Percentiles rank a stretch among this genome's conserved stretches.
Conservation (phyloP, 1,284 basidiomycete genomes). For the Ceraceosorus bombacis region DNA sequence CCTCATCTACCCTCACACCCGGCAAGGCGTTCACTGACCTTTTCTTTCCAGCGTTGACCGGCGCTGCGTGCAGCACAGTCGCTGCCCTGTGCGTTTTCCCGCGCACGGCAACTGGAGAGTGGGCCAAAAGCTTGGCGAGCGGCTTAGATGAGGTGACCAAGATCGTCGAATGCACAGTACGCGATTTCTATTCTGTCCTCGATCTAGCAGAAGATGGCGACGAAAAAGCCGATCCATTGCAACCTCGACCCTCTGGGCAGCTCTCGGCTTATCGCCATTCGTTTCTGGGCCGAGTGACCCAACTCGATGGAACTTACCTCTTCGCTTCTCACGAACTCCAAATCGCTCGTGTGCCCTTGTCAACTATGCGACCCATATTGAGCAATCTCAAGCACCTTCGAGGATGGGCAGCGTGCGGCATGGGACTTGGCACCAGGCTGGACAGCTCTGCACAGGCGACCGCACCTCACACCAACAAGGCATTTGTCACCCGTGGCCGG, state of each 20-base stretch:
- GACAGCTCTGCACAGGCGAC: neutral
- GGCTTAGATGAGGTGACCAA: conserved; percentile 13
- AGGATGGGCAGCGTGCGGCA: conserved; percentile 33
- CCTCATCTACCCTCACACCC: no score
- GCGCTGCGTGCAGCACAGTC: conserved; percentile 23
- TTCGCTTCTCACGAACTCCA: conserved; percentile 30
- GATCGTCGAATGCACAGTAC: conserved; percentile 19
- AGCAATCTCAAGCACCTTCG: conserved; percentile 17
- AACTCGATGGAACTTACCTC: conserved; percentile 18
- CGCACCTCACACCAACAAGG: neutral
- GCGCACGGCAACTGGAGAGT: conserved; percentile 19
- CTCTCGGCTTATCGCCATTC: conserved; percentile 12
- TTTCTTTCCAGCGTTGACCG: conserved; percentile 31
- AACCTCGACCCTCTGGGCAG: conserved; percentile 5
- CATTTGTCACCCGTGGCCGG: no score
- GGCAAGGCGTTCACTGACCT: conserved; percentile 25
- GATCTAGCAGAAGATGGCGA: neutral
- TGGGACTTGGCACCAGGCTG: conserved; percentile 14
- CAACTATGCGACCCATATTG: conserved; percentile 15
- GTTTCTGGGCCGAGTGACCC: conserved; percentile 9
- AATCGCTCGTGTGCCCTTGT: conserved; percentile 21
- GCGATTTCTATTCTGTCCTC: conserved; percentile 18
- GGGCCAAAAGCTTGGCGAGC: conserved; percentile 15
- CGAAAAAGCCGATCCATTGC: neutral
- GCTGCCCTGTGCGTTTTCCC: conserved; percentile 28